Percentiles rank a stretch among this genome's conserved stretches.
Evolutionary conservation across 768 basidiomycete species (phyloP).

Genomic region (Lactarius tabidus): DNA sequence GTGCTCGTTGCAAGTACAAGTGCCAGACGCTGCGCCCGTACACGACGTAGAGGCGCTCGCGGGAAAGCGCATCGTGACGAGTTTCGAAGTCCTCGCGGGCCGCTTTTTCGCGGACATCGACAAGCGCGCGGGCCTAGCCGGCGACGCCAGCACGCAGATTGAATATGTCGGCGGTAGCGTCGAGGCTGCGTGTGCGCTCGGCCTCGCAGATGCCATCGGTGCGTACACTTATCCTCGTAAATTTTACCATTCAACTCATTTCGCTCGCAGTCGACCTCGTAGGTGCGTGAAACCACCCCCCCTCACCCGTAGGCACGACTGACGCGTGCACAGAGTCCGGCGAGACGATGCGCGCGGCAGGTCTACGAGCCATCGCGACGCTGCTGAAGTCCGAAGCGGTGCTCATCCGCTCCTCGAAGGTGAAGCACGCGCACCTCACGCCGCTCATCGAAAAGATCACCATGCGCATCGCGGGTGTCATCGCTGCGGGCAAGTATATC

Average conservation of each 20-base stretch:
- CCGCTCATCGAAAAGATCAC: slow-evolving; percentile 77
- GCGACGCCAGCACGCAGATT: slow-evolving; percentile 66
- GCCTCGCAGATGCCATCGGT: slow-evolving; percentile 97
- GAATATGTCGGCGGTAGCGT: slow-evolving; percentile 98
- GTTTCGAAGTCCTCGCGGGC: slow-evolving; percentile 84
- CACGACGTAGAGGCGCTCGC: slow-evolving; percentile 74
- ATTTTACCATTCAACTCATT: background rate
- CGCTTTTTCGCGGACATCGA: slow-evolving; percentile 74
- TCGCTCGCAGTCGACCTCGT: slow-evolving; percentile 84
- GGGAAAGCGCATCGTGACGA: slow-evolving; percentile 91
- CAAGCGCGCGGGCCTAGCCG: slow-evolving; percentile 46
- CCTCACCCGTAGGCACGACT: too few relatives aligned
- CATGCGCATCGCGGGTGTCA: slow-evolving; percentile 84
- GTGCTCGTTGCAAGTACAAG: slow-evolving; percentile 86
- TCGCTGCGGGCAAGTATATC: slow-evolving; percentile 84
- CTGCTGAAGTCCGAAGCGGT: slow-evolving; percentile 86
- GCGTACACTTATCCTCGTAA: slow-evolving; percentile 29
- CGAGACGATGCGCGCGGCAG: slow-evolving; percentile 98
- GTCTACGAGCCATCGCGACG: slow-evolving; percentile 89
- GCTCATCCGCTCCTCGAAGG: slow-evolving; percentile 73
- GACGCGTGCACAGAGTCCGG: slow-evolving; percentile 70
- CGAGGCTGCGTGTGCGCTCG: slow-evolving; percentile 95
- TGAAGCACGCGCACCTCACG: slow-evolving; percentile 58
- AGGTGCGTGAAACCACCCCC: slow-evolving; percentile 46
- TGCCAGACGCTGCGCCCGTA: slow-evolving; percentile 70